These are phyloP conservation scores for Yamagishiella unicocca DNA, from an alignment of 139 green algal species.

Conservation along the genomic window DNA sequence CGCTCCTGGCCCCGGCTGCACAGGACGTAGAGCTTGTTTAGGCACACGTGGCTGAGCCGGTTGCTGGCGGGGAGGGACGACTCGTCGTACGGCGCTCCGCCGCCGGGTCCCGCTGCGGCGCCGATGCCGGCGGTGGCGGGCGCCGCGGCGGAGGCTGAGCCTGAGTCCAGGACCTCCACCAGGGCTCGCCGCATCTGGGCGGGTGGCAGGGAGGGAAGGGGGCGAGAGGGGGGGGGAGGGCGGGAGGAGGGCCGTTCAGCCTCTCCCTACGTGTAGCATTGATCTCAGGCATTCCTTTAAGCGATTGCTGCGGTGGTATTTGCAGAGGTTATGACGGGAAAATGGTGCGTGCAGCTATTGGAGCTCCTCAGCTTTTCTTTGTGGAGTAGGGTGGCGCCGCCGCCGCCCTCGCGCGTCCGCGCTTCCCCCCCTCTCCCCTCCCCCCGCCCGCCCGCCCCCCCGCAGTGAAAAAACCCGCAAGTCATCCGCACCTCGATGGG, in stretches of 20 bases:
- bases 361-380: too few relatives aligned
- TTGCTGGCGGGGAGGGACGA: conserved; percentile 41
- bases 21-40: conserved; percentile 89
- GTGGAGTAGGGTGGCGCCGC: too few relatives aligned
- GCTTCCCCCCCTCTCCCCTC: too few relatives aligned
- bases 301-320: too few relatives aligned
- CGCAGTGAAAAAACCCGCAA: background rate
- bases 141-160: conserved; percentile 28
- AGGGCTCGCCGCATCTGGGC: conserved; percentile 59
- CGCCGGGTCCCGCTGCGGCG: background rate
- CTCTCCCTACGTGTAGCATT: too few relatives aligned
- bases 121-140: background rate
- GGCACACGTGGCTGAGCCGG: conserved; percentile 83
- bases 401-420: too few relatives aligned
- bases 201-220: too few relatives aligned
- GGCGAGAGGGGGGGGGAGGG: too few relatives aligned
- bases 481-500: conserved; percentile 64
- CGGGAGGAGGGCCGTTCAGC: background rate
- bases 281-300: too few relatives aligned
- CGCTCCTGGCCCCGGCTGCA: conserved; percentile 72
- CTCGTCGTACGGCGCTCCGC: conserved; percentile 29
- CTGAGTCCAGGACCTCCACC: conserved; percentile 76
- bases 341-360: too few relatives aligned
- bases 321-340: too few relatives aligned
- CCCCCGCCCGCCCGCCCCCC: background rate